A percentile compares a stretch with the other conserved stretches of the same genome.
Evolutionary conservation across 495 filamentous ascomycete genomes (phyloP).

Genomic region (Parmelia sp.): DNA sequence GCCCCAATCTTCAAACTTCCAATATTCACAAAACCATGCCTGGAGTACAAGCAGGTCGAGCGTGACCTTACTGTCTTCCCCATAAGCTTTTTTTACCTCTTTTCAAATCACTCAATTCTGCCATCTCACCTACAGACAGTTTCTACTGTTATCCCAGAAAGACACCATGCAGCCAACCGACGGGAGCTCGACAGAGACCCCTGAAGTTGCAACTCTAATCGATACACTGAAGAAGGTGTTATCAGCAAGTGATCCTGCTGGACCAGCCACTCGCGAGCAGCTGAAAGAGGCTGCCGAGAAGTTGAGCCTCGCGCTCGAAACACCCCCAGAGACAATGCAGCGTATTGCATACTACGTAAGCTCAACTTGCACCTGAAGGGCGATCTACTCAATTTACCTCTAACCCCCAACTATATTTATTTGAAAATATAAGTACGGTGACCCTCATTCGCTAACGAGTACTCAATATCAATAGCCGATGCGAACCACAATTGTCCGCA

Average conservation of each 20-base stretch:
- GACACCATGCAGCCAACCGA: background rate
- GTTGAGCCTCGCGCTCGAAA: conserved; percentile 2
- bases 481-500: background rate
- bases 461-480: background rate
- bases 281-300: conserved; percentile 1
- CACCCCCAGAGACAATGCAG: background rate
- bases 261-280: background rate
- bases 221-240: background rate
- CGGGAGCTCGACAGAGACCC: too few relatives aligned
- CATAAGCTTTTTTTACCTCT: background rate
- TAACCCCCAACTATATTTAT: background rate
- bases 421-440: too few relatives aligned
- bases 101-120: background rate
- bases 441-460: background rate
- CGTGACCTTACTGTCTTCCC: too few relatives aligned
- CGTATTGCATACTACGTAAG: background rate
- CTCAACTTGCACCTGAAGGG: too few relatives aligned
- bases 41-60: too few relatives aligned
- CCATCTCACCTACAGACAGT: background rate
- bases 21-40: too few relatives aligned
- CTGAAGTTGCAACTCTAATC: background rate
- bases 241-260: background rate
- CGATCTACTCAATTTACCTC: background rate
- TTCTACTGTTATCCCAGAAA: background rate
- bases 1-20: too few relatives aligned